Evolutionary conservation across 2,329 filamentous ascomycete species (phyloP), one percentile per base, ranked within the genome.

Genomic region (Apiospora koreana): DNA sequence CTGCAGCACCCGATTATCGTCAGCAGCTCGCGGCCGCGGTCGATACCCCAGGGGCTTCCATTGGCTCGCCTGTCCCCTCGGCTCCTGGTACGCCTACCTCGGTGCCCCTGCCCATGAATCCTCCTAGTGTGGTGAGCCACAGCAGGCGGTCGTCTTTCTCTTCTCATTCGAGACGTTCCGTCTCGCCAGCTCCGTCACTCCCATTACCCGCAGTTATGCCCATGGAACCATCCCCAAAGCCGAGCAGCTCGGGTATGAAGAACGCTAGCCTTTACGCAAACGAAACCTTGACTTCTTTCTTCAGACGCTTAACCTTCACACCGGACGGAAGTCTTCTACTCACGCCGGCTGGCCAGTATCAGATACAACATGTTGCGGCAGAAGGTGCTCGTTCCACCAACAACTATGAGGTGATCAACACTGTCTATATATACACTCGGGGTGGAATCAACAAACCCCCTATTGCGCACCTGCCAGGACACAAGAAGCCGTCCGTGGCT

Each of bases 401-500:
- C 0, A 88, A 88, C 0, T 95, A 96, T 75, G 95, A 99, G 74
- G 88, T 98, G 68, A 94, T 93, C 76, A 99, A 99, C 79, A 99
- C 96, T 0, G 97, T 99, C 28, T 99, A 99, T 81, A 96, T 99
- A 69, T 99, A 99, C 81, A 98, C 95, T 0, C 88, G 96, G 76
- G 96, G 95, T 41, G 96, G 96, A 31, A 94, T 99, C 78, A 98
- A 98, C 83, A 98, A 97, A 80, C 94, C 96, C 1, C 96, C 96
- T 2, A 93, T 98, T 70, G 94, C 95, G 8, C 96, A 98, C 81
- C 87, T 99, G 8, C 96, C 96, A 0, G 96, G 96, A 1, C 95
- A 98, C 82, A 99, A 98, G 85, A 99, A 99, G 81, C 96, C 96
- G 0, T 98, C 96, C 0, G 94, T 99, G 14, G 96, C 95, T 1